Evolutionary conservation across 768 basidiomycete genomes (phyloP).

Genomic region (Sporobolomyces roseus): DNA sequence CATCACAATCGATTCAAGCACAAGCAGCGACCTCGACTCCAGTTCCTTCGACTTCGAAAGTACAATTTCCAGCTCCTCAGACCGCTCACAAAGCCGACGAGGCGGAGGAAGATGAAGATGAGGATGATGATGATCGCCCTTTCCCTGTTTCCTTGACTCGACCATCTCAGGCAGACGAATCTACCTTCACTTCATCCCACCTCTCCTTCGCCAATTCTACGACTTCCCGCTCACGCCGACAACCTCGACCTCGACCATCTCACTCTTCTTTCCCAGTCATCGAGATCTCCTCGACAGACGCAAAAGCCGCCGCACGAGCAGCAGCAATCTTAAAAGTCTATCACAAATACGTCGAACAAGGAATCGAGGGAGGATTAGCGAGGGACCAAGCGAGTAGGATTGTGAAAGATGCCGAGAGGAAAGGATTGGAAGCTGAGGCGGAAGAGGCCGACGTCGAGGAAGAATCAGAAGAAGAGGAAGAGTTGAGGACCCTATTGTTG

Average conservation of each 20-base stretch:
- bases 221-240: neutral
- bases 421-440: constrained; percentile 46
- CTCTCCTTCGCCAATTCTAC: neutral
- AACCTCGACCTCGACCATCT: constrained; percentile 32
- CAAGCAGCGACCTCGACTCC: too few species aligned
- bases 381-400: constrained; percentile 8
- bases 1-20: too few species aligned
- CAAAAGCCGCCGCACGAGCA: constrained; percentile 81
- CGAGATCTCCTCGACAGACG: constrained; percentile 78
- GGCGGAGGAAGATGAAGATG: neutral
- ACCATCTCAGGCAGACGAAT: constrained; percentile 5
- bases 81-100: neutral
- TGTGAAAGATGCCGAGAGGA: constrained; percentile 1
- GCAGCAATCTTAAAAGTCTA: constrained; percentile 89
- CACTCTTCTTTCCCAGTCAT: constrained; percentile 55
- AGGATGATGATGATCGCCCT: constrained; percentile 16
- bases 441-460: constrained; percentile 11
- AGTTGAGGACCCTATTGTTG: constrained; percentile 27
- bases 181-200: constrained; percentile 13
- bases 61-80: neutral
- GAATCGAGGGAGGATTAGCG: constrained; percentile 40
- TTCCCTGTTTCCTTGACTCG: constrained; percentile 10
- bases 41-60: neutral
- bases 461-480: constrained; percentile 25
- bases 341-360: constrained; percentile 77